phyloP scores from a whole-genome alignment of 108 stramenopile genomes.

The Nitzschia palea region DNA sequence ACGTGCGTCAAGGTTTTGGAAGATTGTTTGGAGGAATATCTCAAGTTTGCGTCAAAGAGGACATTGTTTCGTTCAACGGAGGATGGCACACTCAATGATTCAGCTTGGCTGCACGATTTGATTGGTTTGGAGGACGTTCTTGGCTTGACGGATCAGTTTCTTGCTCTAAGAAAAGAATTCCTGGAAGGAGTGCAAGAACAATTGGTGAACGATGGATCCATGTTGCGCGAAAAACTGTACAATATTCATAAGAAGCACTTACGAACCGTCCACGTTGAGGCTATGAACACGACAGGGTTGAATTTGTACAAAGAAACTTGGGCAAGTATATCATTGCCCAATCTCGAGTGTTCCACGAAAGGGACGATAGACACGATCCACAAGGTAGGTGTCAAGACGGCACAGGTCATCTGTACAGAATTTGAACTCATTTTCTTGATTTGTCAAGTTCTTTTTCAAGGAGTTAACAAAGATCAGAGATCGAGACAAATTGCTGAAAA shows the following conservation, averaged over 20 bases:
- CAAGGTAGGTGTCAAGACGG: too few relatives aligned
- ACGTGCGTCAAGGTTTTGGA: constrained; percentile 32
- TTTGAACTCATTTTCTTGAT: too few relatives aligned
- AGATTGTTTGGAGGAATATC: constrained; percentile 48
- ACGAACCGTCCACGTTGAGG: constrained; percentile 67
- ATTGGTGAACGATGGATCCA: constrained; percentile 21
- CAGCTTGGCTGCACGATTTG: constrained; percentile 37
- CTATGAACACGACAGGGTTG: constrained; percentile 70
- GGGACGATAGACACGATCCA: too few relatives aligned
- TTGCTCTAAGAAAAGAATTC: constrained; percentile 19
- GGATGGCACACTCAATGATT: constrained; percentile 14
- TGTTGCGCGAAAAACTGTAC: constrained; percentile 12
- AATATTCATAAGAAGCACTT: constrained; percentile 38
- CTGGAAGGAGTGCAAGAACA: constrained; percentile 6
- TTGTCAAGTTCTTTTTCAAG: too few relatives aligned
- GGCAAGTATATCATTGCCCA: constrained; percentile 41
- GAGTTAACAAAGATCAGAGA: too few relatives aligned
- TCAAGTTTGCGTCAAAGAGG: constrained; percentile 23
- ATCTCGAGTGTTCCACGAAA: background rate
- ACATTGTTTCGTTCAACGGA: constrained; percentile 23
- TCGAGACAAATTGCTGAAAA: too few relatives aligned
- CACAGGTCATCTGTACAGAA: too few relatives aligned
- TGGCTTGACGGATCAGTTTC: constrained; percentile 30
- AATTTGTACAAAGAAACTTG: constrained; percentile 64
- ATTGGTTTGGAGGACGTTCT: constrained; percentile 38